A percentile compares a stretch with the other conserved stretches of the same genome.
Evolutionary conservation across 2,329 filamentous ascomycete species (phyloP).

Genomic region (Aspergillus tubingensis): DNA sequence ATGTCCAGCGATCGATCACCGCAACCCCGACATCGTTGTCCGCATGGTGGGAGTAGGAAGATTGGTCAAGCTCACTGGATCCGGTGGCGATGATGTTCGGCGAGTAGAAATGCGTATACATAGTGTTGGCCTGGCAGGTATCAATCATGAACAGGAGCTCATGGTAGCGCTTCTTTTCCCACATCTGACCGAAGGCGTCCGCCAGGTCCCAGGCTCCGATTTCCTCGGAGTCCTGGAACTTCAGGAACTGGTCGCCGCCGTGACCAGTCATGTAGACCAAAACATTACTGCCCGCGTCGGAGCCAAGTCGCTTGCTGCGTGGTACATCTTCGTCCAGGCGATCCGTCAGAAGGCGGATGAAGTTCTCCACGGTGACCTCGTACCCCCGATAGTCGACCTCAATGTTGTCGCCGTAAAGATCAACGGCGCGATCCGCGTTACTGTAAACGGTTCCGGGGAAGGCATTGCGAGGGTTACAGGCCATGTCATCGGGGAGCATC

Average conservation of each 20-base stretch:
- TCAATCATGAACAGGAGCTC: slow-evolving; percentile 99
- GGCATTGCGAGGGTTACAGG: slow-evolving; percentile 96
- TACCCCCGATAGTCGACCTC: slow-evolving; percentile 98
- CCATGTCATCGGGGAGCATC: slow-evolving; percentile 99
- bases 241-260: slow-evolving; percentile 95
- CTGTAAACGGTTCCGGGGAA: slow-evolving; percentile 98
- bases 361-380: slow-evolving; percentile 98
- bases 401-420: slow-evolving; percentile 97
- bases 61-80: slow-evolving; percentile 93
- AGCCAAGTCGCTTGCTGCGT: slow-evolving; percentile 87
- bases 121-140: slow-evolving; percentile 98
- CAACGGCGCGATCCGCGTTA: slow-evolving; percentile 92
- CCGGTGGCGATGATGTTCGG: slow-evolving; percentile 98
- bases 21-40: slow-evolving; percentile 98
- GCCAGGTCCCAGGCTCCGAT: slow-evolving; percentile 95
- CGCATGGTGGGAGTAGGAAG: slow-evolving; percentile 94
- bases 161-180: slow-evolving; percentile 99
- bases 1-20: slow-evolving; percentile 97
- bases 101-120: slow-evolving; percentile 98
- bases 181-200: slow-evolving; percentile 99
- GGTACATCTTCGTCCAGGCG: slow-evolving; percentile 93
- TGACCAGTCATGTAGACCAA: slow-evolving; percentile 99
- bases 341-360: slow-evolving; percentile 92
- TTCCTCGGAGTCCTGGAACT: slow-evolving; percentile 97
- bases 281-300: slow-evolving; percentile 94